These are phyloP conservation scores for Obba rivulosa DNA, from an alignment of 768 basidiomycete species.

Conservation along the genomic window DNA sequence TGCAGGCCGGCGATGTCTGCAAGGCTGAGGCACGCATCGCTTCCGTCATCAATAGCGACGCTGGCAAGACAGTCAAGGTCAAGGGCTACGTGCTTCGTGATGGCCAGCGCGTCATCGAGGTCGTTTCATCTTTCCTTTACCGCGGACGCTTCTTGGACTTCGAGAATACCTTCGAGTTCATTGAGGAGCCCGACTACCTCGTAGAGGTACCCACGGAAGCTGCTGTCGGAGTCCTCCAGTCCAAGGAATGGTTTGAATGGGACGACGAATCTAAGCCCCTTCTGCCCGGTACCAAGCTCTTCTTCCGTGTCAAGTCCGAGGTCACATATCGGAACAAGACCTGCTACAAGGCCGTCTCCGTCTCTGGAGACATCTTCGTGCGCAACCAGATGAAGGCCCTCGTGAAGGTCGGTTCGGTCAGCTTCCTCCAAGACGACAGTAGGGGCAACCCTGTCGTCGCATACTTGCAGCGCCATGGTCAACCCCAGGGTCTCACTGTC, in stretches of 20 bases:
- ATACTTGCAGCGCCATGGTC: conserved; percentile 90
- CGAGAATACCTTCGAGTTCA: conserved; percentile 92
- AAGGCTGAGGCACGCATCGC: conserved; percentile 83
- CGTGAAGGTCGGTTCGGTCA: conserved; percentile 83
- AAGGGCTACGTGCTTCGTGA: conserved; percentile 78
- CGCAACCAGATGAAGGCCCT: conserved; percentile 85
- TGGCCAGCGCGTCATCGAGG: conserved; percentile 82
- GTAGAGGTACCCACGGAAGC: conserved; percentile 74
- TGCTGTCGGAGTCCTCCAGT: conserved; percentile 82
- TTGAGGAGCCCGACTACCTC: conserved; percentile 84
- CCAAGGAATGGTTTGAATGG: conserved; percentile 99
- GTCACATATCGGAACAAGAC: conserved; percentile 90
- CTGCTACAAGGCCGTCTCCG: conserved; percentile 73
- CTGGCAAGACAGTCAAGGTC: conserved; percentile 91
- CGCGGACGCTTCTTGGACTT: conserved; percentile 93
- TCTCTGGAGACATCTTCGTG: conserved; percentile 81
- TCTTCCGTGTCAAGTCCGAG: conserved; percentile 86
- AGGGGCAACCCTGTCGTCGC: conserved; percentile 92
- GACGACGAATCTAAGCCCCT: conserved; percentile 77
- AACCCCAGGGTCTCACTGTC: conserved; percentile 66
- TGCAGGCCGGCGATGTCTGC: conserved; percentile 85
- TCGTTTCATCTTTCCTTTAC: conserved; percentile 93
- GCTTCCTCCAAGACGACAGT: conserved; percentile 81
- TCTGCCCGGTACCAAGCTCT: conserved; percentile 72
- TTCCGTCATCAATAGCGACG: conserved; percentile 85